These are phyloP conservation scores for Corymbia maculata DNA, from an alignment of 345 rosid genomes.

Conservation along the genomic window DNA sequence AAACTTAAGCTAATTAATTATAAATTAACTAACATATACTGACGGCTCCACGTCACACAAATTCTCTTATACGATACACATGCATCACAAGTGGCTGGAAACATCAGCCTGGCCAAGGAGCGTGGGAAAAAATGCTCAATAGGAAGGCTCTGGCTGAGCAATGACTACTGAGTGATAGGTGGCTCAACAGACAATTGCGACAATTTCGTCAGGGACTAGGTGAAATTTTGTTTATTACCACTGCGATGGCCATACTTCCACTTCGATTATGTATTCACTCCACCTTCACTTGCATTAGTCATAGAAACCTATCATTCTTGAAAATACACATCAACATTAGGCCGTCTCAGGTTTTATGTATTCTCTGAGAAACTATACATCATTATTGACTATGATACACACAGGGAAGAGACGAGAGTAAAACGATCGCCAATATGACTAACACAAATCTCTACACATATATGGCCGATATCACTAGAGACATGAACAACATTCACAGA, in stretches of 20 bases:
- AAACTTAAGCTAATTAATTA: background rate
- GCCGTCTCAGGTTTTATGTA: background rate
- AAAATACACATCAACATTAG: background rate
- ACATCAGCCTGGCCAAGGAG: background rate
- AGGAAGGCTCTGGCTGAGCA: background rate
- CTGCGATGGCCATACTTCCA: background rate
- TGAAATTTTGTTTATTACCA: background rate
- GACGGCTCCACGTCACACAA: background rate
- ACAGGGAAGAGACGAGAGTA: background rate
- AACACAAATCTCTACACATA: background rate
- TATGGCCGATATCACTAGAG: background rate
- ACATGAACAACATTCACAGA: background rate
- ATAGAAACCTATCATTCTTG: background rate
- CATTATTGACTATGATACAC: background rate
- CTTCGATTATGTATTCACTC: background rate
- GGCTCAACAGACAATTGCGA: background rate
- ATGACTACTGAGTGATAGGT: background rate
- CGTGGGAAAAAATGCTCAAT: background rate
- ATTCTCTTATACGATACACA: rapidly evolving
- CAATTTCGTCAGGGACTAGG: background rate
- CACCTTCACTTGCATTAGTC: background rate
- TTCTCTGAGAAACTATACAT: background rate
- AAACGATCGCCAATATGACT: background rate
- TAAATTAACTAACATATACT: background rate
- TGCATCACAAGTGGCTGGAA: background rate